Evolutionary conservation across 2,329 filamentous ascomycete species (phyloP).

Genomic region (Sporothrix mexicana): DNA sequence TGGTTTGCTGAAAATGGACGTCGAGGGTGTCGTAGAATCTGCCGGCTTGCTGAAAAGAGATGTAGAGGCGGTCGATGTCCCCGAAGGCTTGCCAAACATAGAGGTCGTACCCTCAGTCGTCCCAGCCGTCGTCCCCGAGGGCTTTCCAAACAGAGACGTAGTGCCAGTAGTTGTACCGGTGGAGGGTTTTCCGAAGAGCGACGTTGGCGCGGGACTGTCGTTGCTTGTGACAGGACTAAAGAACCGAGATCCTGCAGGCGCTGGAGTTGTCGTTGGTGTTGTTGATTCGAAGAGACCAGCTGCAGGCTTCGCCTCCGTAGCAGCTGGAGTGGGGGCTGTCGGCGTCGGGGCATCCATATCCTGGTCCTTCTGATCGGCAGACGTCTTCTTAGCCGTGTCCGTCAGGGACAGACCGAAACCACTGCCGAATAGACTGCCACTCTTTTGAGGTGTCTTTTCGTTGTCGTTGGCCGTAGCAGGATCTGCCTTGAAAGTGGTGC

Average conservation of each 20-base stretch:
- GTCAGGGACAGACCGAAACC: slow-evolving; percentile 65
- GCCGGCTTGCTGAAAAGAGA: slow-evolving; percentile 30
- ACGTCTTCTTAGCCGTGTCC: slow-evolving; percentile 25
- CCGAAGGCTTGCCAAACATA: slow-evolving; percentile 29
- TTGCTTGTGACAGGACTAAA: slow-evolving; percentile 36
- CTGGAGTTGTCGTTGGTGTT: slow-evolving; percentile 40
- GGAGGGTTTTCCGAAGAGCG: slow-evolving; percentile 32
- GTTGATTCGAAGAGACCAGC: slow-evolving; percentile 38
- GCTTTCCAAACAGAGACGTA: slow-evolving; percentile 28
- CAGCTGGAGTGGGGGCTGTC: slow-evolving; percentile 33
- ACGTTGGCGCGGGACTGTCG: slow-evolving; percentile 22
- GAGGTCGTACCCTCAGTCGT: neutral
- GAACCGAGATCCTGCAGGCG: slow-evolving; percentile 38
- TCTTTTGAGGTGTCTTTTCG: slow-evolving; percentile 51
- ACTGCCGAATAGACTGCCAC: slow-evolving; percentile 60
- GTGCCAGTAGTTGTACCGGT: slow-evolving; percentile 13
- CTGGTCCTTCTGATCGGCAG: slow-evolving; percentile 52
- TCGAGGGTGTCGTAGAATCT: neutral
- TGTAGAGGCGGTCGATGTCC: slow-evolving; percentile 5
- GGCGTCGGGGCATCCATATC: slow-evolving; percentile 56
- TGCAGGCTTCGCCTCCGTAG: slow-evolving; percentile 39
- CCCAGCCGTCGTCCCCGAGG: neutral
- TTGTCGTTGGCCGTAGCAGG: slow-evolving; percentile 65
- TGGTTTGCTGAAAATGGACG: slow-evolving; percentile 26
- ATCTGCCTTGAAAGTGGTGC: slow-evolving; percentile 70